These are phyloP conservation scores for Claviceps monticola DNA, from an alignment of 2,329 filamentous ascomycete species.

Conservation along the genomic window DNA sequence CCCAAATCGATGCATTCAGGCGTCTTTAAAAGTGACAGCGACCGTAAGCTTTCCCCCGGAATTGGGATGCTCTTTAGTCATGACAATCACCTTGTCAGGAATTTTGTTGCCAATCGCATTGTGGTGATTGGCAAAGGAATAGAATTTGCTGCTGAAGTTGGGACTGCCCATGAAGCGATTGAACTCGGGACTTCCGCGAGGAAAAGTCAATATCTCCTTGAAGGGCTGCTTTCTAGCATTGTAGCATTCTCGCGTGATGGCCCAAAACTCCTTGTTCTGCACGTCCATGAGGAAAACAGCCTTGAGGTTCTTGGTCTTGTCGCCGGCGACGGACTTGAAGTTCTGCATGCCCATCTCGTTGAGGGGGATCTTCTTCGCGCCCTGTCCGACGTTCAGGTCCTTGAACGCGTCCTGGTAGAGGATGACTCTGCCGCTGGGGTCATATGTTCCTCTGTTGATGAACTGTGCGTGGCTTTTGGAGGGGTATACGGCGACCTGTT, in stretches of 20 bases:
- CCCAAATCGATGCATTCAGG: neutral
- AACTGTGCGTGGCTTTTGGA: neutral
- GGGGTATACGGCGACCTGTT: neutral
- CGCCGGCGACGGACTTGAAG: neutral
- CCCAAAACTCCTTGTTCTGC: slow-evolving; percentile 3
- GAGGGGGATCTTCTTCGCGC: neutral
- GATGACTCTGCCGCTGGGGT: neutral
- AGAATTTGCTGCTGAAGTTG: neutral
- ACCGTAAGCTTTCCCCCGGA: neutral
- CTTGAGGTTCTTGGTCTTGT: neutral
- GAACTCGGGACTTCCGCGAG: neutral
- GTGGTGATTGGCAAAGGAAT: slow-evolving; percentile 2
- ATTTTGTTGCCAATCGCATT: neutral
- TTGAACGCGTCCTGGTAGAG: neutral
- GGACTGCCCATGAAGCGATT: slow-evolving; percentile 1
- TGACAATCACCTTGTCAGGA: neutral
- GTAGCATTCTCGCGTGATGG: neutral
- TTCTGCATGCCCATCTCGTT: slow-evolving; percentile 2
- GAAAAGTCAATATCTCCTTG: neutral
- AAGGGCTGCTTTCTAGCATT: neutral
- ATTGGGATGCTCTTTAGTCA: neutral
- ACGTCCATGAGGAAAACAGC: slow-evolving; percentile 1
- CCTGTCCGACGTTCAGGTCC: neutral
- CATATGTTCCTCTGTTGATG: slow-evolving; percentile 1
- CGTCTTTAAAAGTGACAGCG: neutral